Conservation (phyloP, 2,329 filamentous ascomycete species). For the Xylariaceae sp. region DNA sequence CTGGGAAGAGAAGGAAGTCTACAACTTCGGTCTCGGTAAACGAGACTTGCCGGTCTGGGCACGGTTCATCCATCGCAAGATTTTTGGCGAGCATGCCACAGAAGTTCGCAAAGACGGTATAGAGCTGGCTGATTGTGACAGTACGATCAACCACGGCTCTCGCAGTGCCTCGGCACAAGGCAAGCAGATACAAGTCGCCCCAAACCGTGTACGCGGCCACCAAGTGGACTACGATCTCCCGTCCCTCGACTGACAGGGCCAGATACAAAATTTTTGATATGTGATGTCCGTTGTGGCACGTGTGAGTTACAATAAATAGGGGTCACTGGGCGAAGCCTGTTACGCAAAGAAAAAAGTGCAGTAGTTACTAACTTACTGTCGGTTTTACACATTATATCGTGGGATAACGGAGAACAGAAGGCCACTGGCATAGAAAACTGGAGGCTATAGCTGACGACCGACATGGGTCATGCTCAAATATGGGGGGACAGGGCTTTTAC, state of each 20-base stretch:
- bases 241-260: slow-evolving; percentile 25
- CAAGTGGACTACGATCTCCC: slow-evolving; percentile 23
- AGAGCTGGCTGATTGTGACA: slow-evolving; percentile 33
- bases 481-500: slow-evolving; percentile 18
- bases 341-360: slow-evolving; percentile 4
- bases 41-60: slow-evolving; percentile 57
- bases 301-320: slow-evolving; percentile 5
- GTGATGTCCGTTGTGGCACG: slow-evolving; percentile 1
- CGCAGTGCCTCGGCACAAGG: slow-evolving; percentile 29
- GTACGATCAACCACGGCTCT: slow-evolving; percentile 30
- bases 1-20: slow-evolving; percentile 52
- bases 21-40: slow-evolving; percentile 50
- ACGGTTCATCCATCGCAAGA: slow-evolving; percentile 36
- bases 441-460: slow-evolving; percentile 4
- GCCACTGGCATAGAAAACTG: slow-evolving; percentile 10
- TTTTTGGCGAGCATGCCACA: slow-evolving; percentile 17
- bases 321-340: slow-evolving; percentile 10
- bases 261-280: not conserved
- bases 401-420: slow-evolving; percentile 10
- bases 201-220: slow-evolving; percentile 15
- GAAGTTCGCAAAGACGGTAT: slow-evolving; percentile 29
- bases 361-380: slow-evolving; percentile 1
- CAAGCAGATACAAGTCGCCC: slow-evolving; percentile 20
- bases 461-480: slow-evolving; percentile 22
- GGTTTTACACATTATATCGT: slow-evolving; percentile 16